Conservation (phyloP, 371 early-diverging fungal genomes). For the Mortierella sp. region DNA sequence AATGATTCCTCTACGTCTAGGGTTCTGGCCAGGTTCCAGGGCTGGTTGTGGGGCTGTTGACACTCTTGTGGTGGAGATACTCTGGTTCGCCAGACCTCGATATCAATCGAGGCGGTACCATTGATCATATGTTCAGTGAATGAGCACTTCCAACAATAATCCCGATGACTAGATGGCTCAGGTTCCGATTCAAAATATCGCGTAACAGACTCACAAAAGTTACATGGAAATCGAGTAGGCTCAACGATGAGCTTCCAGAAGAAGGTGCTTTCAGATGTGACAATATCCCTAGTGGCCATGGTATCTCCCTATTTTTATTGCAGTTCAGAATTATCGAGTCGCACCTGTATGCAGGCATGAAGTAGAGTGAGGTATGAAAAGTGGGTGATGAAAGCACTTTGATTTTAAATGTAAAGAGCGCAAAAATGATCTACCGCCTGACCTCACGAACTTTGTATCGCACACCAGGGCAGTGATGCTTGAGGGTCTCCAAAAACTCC, state of each 20-base stretch:
- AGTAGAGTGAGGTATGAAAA: conserved; percentile 2
- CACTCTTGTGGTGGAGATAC: not conserved
- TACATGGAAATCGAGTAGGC: conserved; percentile 27
- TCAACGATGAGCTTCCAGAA: conserved; percentile 22
- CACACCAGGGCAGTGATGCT: conserved; percentile 21
- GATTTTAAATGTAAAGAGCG: not conserved
- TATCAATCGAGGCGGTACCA: conserved; percentile 19
- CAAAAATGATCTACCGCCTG: not conserved
- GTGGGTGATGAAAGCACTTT: not conserved
- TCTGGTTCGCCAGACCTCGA: conserved; percentile 18
- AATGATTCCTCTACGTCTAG: not conserved
- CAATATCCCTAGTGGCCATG: conserved; percentile 9
- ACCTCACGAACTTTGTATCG: conserved; percentile 36
- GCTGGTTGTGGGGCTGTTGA: not conserved
- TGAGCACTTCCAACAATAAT: conserved; percentile 15
- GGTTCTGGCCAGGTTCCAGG: not conserved
- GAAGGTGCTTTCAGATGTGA: conserved; percentile 19
- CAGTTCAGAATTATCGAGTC: not conserved
- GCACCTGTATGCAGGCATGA: no score
- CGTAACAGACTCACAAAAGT: conserved; percentile 37
- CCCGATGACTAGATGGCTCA: conserved; percentile 5
- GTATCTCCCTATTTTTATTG: not conserved
- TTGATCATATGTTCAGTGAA: conserved; percentile 51
- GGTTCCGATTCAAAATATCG: conserved; percentile 26
- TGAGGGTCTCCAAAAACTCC: conserved; percentile 31